These are phyloP conservation scores for Eremochloa ophiuroides DNA, from an alignment of 176 grass and related monocot genomes.

Conservation along the genomic window DNA sequence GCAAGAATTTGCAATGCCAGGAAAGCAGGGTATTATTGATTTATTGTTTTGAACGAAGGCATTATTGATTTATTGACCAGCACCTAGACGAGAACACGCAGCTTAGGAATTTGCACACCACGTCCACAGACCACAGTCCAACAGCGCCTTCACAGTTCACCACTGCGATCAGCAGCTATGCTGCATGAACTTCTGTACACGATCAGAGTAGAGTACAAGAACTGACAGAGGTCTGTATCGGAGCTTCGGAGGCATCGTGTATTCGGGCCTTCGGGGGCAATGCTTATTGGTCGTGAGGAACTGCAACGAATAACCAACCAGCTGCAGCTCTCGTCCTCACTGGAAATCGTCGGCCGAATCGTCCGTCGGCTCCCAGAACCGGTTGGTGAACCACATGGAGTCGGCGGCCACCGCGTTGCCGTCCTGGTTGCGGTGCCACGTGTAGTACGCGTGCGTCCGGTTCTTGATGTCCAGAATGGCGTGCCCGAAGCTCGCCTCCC, in stretches of 20 bases:
- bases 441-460: constrained; percentile 79
- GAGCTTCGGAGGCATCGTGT: not conserved
- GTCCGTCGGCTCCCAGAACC: constrained; percentile 55
- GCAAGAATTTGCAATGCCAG: no score
- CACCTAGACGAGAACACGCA: no score
- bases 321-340: not conserved
- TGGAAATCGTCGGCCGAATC: constrained; percentile 33
- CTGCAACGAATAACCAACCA: not conserved
- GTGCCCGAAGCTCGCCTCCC: constrained; percentile 95
- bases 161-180: no score
- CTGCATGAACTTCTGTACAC: no score
- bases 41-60: no score
- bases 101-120: no score
- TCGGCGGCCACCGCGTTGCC: constrained; percentile 62
- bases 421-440: constrained; percentile 87
- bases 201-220: no score
- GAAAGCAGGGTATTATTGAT: no score
- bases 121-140: no score
- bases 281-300: not conserved
- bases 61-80: no score
- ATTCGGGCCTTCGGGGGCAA: not conserved
- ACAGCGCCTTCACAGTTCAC: no score
- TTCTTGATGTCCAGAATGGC: constrained; percentile 93
- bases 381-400: constrained; percentile 78
- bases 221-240: not conserved